Percentiles rank a stretch among this genome's conserved stretches.
phyloP scores from a whole-genome alignment of 345 rosid species.

The Cardamine chenopodiifolia region DNA sequence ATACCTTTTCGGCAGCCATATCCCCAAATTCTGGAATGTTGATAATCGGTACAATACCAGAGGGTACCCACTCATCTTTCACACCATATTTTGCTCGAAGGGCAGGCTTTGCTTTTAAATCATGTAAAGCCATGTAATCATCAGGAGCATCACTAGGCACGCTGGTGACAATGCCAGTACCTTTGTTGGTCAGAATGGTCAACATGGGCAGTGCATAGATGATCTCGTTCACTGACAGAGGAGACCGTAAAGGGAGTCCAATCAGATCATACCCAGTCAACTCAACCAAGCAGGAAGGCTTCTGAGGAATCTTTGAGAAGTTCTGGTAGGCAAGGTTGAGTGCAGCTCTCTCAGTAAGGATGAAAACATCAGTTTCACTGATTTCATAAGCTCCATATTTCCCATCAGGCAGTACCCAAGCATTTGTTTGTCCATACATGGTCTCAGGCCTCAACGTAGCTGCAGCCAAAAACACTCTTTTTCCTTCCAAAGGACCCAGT shows the following conservation, averaged over 20 bases:
- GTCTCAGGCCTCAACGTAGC: conserved; percentile 98
- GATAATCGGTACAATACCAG: conserved; percentile 73
- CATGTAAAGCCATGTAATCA: conserved; percentile 84
- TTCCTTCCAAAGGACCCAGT: conserved; percentile 68
- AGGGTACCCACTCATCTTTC: conserved; percentile 94
- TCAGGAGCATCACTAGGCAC: conserved; percentile 99
- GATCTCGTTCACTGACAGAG: conserved; percentile 68
- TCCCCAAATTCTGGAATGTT: conserved; percentile 85
- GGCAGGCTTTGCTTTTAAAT: conserved; percentile 78
- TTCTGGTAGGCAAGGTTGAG: conserved; percentile 88
- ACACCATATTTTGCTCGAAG: conserved; percentile 70
- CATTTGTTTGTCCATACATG: conserved; percentile 95
- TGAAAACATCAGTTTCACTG: conserved; percentile 74
- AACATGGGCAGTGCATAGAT: conserved; percentile 94
- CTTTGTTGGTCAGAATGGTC: conserved; percentile 88
- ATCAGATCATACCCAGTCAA: conserved; percentile 83
- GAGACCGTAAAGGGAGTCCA: conserved; percentile 80
- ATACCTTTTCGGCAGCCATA: conserved; percentile 84
- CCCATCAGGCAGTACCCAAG: conserved; percentile 96
- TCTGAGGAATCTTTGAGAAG: conserved; percentile 69
- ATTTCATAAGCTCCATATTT: conserved; percentile 92
- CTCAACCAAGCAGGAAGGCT: conserved; percentile 78
- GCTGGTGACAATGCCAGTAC: conserved; percentile 92
- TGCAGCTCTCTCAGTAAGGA: conserved; percentile 76
- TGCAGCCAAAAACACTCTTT: conserved; percentile 75